These are phyloP conservation scores for Meyerozyma sp. DNA, from an alignment of 1,139 yeast genomes.

Conservation along the genomic window DNA sequence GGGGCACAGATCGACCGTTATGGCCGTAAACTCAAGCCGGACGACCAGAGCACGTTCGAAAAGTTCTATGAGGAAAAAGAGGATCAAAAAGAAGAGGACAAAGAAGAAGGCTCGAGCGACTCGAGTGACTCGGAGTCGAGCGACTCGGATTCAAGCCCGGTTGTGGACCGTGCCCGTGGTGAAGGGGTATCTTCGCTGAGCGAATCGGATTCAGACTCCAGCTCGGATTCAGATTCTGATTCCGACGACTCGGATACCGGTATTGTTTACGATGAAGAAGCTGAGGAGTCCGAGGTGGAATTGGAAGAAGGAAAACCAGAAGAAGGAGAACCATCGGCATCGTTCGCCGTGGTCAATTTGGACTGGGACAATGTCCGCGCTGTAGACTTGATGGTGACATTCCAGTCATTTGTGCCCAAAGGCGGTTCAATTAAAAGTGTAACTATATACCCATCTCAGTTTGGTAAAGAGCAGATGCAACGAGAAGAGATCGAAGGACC, in stretches of 20 bases:
- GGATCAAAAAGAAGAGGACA: conserved; percentile 14
- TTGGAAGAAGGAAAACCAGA: conserved; percentile 60
- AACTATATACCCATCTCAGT: conserved; percentile 83
- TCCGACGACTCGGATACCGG: conserved; percentile 25
- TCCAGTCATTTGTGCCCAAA: conserved; percentile 78
- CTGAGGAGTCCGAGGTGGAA: conserved; percentile 48
- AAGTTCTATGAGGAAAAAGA: conserved; percentile 57
- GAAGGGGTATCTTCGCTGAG: conserved; percentile 41
- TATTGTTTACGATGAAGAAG: conserved; percentile 21
- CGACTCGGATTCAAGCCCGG: conserved; percentile 16
- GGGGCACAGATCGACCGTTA: conserved; percentile 74
- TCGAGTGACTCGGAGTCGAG: conserved; percentile 6
- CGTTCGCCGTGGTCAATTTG: conserved; percentile 89
- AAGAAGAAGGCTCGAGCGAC: conserved; percentile 13
- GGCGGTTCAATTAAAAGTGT: conserved; percentile 69
- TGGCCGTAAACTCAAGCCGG: conserved; percentile 62
- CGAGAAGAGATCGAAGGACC: conserved; percentile 92
- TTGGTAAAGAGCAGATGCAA: conserved; percentile 89
- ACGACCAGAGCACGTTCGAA: conserved; percentile 33
- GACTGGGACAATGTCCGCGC: conserved; percentile 96
- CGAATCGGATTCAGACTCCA: conserved; percentile 16
- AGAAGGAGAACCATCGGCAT: conserved; percentile 75
- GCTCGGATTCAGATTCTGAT: conserved; percentile 16
- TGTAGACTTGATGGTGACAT: conserved; percentile 84
- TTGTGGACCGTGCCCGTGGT: conserved; percentile 63